Evolutionary conservation across 352 stramenopile species (phyloP).

Genomic region (Plasmopara halstedii): DNA sequence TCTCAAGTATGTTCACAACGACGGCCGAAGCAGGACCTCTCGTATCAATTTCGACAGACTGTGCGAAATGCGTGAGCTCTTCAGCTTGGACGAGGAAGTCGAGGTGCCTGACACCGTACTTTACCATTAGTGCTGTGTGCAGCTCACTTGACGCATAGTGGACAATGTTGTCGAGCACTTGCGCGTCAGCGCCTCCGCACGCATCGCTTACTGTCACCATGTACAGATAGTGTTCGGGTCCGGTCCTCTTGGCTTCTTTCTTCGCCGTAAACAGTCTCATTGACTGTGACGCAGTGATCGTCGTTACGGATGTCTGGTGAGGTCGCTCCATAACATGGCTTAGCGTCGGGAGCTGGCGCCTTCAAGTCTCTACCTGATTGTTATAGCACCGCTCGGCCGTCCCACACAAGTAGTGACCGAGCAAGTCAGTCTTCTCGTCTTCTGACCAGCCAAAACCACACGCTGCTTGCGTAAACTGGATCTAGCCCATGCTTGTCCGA

Average conservation of each 20-base stretch:
- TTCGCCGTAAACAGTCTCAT: not conserved
- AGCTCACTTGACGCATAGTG: too few species aligned
- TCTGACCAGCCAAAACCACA: not conserved
- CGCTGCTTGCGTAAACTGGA: not conserved
- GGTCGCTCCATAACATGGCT: not conserved
- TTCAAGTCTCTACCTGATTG: not conserved
- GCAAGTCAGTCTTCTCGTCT: not conserved
- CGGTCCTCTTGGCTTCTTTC: not conserved
- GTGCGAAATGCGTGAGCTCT: not conserved
- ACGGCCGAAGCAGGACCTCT: not conserved
- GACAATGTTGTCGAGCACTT: not conserved
- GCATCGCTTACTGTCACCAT: not conserved
- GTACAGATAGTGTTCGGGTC: not conserved
- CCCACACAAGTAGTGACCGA: not conserved
- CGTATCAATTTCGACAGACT: not conserved
- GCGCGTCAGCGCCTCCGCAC: not conserved
- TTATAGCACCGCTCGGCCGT: not conserved
- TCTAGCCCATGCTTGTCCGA: not conserved
- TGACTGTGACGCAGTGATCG: not conserved
- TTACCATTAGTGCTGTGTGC: too few species aligned
- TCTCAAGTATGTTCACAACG: not conserved
- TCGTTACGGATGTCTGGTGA: not conserved
- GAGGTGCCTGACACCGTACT: too few species aligned
- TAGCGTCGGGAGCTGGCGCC: not conserved
- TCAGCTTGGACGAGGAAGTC: not conserved